Evolutionary conservation across 2,329 filamentous ascomycete species (phyloP), one percentile per base, ranked within the genome.

Genomic region (Arachnomyces sp.): DNA sequence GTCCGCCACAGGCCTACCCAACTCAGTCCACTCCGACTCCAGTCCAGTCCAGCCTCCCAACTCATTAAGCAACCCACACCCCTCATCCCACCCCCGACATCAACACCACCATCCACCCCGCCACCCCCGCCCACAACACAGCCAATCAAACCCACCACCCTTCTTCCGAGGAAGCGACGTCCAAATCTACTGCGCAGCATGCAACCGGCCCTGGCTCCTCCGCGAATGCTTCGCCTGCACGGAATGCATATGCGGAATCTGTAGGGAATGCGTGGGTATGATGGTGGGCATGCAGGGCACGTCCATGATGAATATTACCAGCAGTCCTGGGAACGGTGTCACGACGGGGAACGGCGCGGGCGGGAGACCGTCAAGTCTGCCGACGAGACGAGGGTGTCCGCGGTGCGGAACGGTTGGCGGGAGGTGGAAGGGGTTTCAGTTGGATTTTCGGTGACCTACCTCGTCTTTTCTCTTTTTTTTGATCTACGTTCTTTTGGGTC

Each of bases 171-270:
- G 52, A 40, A 63, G 57, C 42, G 65, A 68, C 8, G 82, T 90
- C 2, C 85, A 94, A 58, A 94, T 96, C 31, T 94, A 94, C 59
- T 96, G 90, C 60, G 85, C 89, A 14, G 84, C 83, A 35, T 96
- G 90, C 57, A 80, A 85, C 48, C 78, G 82, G 29, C 71, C 88
- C 13, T 89, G 82, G 38, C 68, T 81, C 8, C 68, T 96, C 17
- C 82, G 80, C 54, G 84, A 90, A 54, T 92, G 86, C 28, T 95
- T 88, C 57, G 90, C 90, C 15, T 96, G 90, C 61, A 94, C 89
- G 1, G 89, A 95, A 62, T 96, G 92, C 61, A 94, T 96, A 48
- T 94, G 87, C 59, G 90, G 89, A 12, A 75, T 96, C 36, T 96
- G 92, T 62, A 79, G 82, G 48, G 79, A 87, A 43, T 96, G 90